Percentiles rank a stretch among this genome's conserved stretches.
Evolutionary conservation across 208 protist genomes (phyloP).

Genomic region (Leishmania mexicana): DNA sequence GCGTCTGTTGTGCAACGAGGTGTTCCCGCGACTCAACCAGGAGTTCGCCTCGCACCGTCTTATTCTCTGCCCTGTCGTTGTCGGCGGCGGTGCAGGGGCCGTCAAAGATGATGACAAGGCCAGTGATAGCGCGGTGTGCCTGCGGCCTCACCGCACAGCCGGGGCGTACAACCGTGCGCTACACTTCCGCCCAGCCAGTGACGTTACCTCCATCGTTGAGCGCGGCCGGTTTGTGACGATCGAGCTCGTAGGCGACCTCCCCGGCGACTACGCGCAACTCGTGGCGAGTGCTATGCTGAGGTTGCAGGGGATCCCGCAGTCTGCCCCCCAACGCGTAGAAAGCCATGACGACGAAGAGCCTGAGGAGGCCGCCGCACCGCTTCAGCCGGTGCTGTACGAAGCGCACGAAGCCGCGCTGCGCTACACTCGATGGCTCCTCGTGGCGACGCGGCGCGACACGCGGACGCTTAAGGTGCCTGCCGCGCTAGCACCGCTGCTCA

Average conservation of each 20-base stretch:
- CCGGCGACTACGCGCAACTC: slow-evolving; percentile 65
- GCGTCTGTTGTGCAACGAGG: slow-evolving; percentile 41
- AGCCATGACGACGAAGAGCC: background rate
- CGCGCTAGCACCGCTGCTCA: slow-evolving; percentile 65
- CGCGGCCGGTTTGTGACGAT: slow-evolving; percentile 66
- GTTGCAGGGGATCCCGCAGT: slow-evolving; percentile 7
- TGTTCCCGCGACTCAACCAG: slow-evolving; percentile 78
- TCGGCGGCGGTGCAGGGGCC: slow-evolving; percentile 10
- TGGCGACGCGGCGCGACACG: slow-evolving; percentile 54
- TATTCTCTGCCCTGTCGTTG: slow-evolving; percentile 51
- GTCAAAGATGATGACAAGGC: background rate
- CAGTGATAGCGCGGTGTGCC: background rate
- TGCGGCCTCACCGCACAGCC: slow-evolving; percentile 18
- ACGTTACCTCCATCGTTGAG: slow-evolving; percentile 59
- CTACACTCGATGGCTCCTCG: slow-evolving; percentile 51
- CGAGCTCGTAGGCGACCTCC: slow-evolving; percentile 81
- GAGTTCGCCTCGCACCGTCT: slow-evolving; percentile 47
- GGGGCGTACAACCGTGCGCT: slow-evolving; percentile 45
- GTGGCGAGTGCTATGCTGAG: slow-evolving; percentile 51
- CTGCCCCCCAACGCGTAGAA: background rate
- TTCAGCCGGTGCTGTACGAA: slow-evolving; percentile 62
- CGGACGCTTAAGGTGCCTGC: slow-evolving; percentile 51
- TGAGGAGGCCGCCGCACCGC: slow-evolving; percentile 5
- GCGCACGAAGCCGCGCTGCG: slow-evolving; percentile 55
- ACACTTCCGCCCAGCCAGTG: slow-evolving; percentile 41